Base-by-base conservation (phyloP, 2,329 filamentous ascomycete genomes). In the Bertia moriformis region DNA sequence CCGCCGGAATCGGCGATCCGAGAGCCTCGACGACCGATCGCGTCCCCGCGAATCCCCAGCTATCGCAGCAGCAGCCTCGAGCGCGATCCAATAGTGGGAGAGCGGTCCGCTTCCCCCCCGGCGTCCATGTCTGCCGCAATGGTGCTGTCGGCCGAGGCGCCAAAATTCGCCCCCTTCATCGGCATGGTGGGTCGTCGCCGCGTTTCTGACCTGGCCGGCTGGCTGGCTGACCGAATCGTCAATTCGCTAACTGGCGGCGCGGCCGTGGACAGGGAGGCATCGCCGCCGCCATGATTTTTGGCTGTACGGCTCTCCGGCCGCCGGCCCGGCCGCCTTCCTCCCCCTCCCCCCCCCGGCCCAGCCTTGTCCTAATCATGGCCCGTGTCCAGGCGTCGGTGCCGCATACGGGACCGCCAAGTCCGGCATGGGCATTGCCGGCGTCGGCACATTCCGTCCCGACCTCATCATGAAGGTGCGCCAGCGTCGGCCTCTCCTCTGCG, bases 381-480 rank as follows among this genome's bases (percentile, higher is more conserved):
- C n/a, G 13, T 19, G 5, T 17, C 14, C 43, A 56, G 53, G 51
- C 53, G 55, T 69, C 48, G 85, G 85, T 52, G 85, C 85, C 50
- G 85, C 85, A 45, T 91, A 87, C 60, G 85, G 85, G 46, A 93
- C 85, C 41, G 83, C 85, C 27, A 93, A 89, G 61, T 85, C 85
- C 30, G 85, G 85, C 47, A 88, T 91, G 55, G 84, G 84, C 52
- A 93, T 93, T 52, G 78, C 83, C 22, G 85, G 84, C 50, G 81
- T 91, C 45, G 85, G 83, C 53, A 87, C 80, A 27, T 91, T 88
- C 60, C 71, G 84, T 53, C 81, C 85, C 42, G 83, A 91, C 57
- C 67, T 93, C 48, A 91, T 91, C 61, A 91, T 93, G 84, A 93
- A 91, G 78, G 83, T 82, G 61, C 24, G 59, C 41, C 32, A 20